A percentile compares a stretch with the other conserved stretches of the same genome.
phyloP scores from a whole-genome alignment of 208 protist species.

The Trypanosoma melophagium region DNA sequence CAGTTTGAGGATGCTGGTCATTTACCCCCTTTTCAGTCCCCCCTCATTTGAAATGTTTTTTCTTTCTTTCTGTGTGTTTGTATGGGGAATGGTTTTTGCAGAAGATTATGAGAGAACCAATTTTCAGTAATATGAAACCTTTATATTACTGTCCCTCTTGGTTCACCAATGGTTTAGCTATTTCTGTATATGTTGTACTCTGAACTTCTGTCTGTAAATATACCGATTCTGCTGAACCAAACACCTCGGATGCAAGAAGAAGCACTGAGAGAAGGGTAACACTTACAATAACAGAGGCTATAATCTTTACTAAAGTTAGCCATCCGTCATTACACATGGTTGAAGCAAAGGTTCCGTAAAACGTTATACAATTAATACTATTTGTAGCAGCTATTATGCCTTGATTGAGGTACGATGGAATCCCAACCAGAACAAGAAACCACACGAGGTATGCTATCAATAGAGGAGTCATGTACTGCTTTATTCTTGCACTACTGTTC shows the following conservation, averaged over 20 bases:
- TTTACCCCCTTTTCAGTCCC: no score
- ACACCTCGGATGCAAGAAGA: no score
- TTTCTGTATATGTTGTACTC: no score
- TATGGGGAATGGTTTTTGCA: no score
- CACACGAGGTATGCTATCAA: slow-evolving; percentile 8
- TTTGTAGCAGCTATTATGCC: slow-evolving; percentile 20
- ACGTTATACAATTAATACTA: slow-evolving; percentile 3
- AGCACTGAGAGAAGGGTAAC: slow-evolving; percentile 7
- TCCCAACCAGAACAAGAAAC: slow-evolving; percentile 16
- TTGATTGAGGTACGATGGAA: neutral
- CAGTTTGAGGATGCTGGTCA: no score
- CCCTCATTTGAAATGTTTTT: neutral
- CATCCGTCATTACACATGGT: slow-evolving; percentile 17
- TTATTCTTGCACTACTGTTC: neutral
- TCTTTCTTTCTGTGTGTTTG: no score
- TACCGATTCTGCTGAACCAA: no score
- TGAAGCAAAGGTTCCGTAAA: slow-evolving; percentile 14
- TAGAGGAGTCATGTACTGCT: neutral
- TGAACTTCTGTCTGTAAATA: no score
- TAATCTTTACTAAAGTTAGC: slow-evolving; percentile 18
- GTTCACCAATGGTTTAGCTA: no score
- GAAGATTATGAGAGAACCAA: no score
- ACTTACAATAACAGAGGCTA: slow-evolving; percentile 6
- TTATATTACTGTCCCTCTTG: no score
- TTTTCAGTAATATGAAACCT: no score